A percentile compares a stretch with the other conserved stretches of the same genome.
Evolutionary conservation across 129 eudicot genomes (phyloP).

Genomic region (Tagetes patula): DNA sequence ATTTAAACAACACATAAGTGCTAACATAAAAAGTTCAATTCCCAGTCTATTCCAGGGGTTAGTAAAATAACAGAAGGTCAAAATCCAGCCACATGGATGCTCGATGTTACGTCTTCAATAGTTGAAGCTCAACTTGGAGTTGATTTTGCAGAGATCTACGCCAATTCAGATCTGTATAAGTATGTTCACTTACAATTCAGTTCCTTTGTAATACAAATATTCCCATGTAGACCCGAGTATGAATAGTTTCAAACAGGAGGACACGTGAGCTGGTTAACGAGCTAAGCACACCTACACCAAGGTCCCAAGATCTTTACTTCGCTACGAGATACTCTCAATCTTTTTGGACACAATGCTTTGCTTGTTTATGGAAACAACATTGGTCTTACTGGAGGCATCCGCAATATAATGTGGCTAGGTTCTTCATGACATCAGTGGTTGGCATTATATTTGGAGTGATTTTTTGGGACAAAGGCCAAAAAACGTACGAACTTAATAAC

Average conservation of each 20-base stretch:
- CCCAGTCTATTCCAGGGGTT: conserved; percentile 40
- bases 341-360: conserved; percentile 42
- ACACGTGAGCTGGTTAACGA: conserved; percentile 49
- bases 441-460: conserved; percentile 52
- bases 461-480: conserved; percentile 60
- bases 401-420: conserved; percentile 45
- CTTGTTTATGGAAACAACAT: conserved; percentile 62
- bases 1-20: no score
- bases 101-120: conserved; percentile 53
- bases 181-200: background rate
- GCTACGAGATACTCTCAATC: conserved; percentile 52
- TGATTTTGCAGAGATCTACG: conserved; percentile 52
- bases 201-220: no score
- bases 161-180: conserved; percentile 50
- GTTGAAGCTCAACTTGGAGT: conserved; percentile 60
- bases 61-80: conserved; percentile 59
- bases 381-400: conserved; percentile 62
- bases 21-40: no score
- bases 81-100: conserved; percentile 95
- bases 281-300: conserved; percentile 48
- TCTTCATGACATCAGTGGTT: conserved; percentile 39
- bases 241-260: conserved; percentile 32
- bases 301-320: conserved; percentile 45
- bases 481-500: conserved; percentile 36
- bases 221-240: no score